phyloP scores from a whole-genome alignment of 495 filamentous ascomycete genomes.

The Bombardia bombarda region DNA sequence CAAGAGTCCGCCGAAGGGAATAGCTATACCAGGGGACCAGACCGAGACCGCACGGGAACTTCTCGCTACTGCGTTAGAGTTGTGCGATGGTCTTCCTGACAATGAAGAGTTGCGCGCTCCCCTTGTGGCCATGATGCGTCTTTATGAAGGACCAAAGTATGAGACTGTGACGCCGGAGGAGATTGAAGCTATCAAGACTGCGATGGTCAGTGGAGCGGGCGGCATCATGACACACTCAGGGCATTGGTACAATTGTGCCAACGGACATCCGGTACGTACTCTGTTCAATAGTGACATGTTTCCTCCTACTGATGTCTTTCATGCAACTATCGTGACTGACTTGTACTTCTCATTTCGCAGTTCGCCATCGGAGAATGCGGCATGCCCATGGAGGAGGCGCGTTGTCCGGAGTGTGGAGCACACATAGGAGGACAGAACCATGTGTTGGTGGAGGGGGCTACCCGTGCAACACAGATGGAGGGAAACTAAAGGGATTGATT shows the following conservation, averaged over 20 bases:
- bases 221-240: slow-evolving; percentile 25
- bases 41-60: not conserved
- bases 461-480: not conserved
- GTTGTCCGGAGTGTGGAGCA: slow-evolving; percentile 59
- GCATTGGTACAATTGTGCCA: slow-evolving; percentile 29
- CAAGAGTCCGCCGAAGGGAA: too few relatives aligned
- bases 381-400: slow-evolving; percentile 52
- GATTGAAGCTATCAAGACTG: slow-evolving; percentile 22
- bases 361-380: slow-evolving; percentile 73
- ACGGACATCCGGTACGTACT: slow-evolving; percentile 27
- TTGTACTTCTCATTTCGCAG: not conserved
- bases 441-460: slow-evolving; percentile 2
- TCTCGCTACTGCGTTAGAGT: not conserved
- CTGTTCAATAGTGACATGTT: too few relatives aligned
- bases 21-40: too few relatives aligned
- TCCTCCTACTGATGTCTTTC: too few relatives aligned
- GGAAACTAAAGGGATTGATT: not conserved
- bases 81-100: not conserved
- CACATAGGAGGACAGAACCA: slow-evolving; percentile 55
- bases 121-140: not conserved
- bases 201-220: slow-evolving; percentile 21
- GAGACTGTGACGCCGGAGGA: slow-evolving; percentile 23
- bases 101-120: not conserved
- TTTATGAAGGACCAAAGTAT: slow-evolving; percentile 8
- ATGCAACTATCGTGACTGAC: too few relatives aligned